Evolutionary conservation across 1,284 basidiomycete species (phyloP).

Genomic region (Irpex sp.): DNA sequence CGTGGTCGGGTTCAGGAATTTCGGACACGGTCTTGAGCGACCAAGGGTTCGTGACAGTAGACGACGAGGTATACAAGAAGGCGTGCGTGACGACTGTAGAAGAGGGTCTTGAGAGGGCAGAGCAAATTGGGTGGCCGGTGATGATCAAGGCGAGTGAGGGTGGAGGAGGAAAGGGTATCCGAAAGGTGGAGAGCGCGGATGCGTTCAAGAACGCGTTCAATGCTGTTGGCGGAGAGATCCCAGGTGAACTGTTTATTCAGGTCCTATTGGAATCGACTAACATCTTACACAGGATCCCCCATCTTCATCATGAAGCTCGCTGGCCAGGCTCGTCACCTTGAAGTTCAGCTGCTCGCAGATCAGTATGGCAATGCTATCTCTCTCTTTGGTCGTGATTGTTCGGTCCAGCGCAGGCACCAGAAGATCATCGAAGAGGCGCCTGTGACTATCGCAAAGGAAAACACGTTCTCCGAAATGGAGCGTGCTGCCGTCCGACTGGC

Average conservation of each 20-base stretch:
- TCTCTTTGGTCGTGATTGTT: slow-evolving; percentile 98
- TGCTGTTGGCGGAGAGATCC: slow-evolving; percentile 95
- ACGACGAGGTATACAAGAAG: slow-evolving; percentile 85
- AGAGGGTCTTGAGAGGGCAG: slow-evolving; percentile 82
- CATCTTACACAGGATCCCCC: slow-evolving; percentile 73
- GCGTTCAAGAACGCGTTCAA: slow-evolving; percentile 93
- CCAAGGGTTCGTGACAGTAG: slow-evolving; percentile 91
- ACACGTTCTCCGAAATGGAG: slow-evolving; percentile 96
- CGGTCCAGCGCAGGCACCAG: slow-evolving; percentile 98
- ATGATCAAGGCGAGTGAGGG: slow-evolving; percentile 99
- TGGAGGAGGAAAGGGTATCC: slow-evolving; percentile 98
- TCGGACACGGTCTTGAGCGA: slow-evolving; percentile 84
- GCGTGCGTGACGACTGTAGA: slow-evolving; percentile 92
- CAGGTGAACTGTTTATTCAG: slow-evolving; percentile 54
- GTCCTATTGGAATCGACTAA: slow-evolving; percentile 16
- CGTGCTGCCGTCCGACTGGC: slow-evolving; percentile 96
- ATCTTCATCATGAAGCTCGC: slow-evolving; percentile 99
- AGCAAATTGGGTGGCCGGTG: slow-evolving; percentile 93
- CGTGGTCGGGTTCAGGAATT: slow-evolving; percentile 98
- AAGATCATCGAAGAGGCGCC: slow-evolving; percentile 99
- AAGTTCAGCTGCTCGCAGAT: slow-evolving; percentile 98
- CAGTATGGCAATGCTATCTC: slow-evolving; percentile 99
- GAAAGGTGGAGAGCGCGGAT: slow-evolving; percentile 84
- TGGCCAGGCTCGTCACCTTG: slow-evolving; percentile 94
- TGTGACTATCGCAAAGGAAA: slow-evolving; percentile 92